A percentile compares a stretch with the other conserved stretches of the same genome.
Evolutionary conservation across 495 filamentous ascomycete species (phyloP).

Genomic region (Alectoria sarmentosa): DNA sequence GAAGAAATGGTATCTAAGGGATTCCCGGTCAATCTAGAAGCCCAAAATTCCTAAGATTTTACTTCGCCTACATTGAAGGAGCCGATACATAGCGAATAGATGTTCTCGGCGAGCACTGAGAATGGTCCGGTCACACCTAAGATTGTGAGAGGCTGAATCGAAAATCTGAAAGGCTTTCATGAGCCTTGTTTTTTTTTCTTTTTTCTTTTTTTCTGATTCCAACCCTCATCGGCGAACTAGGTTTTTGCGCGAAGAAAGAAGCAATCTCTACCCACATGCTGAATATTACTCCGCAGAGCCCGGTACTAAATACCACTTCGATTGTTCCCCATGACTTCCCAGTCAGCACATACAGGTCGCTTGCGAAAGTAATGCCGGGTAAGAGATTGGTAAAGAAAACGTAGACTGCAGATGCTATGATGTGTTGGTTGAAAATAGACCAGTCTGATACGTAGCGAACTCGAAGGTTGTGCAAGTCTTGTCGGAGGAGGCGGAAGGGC

Average conservation of each 20-base stretch:
- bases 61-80: constrained; percentile 45
- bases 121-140: constrained; percentile 69
- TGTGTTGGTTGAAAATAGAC: constrained; percentile 61
- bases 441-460: constrained; percentile 58
- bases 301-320: constrained; percentile 66
- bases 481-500: constrained; percentile 46
- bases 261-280: constrained; percentile 49
- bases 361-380: constrained; percentile 67
- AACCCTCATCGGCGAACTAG: neutral
- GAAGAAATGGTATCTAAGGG: constrained; percentile 53
- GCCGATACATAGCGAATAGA: constrained; percentile 52
- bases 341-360: constrained; percentile 60
- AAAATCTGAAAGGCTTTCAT: constrained; percentile 34
- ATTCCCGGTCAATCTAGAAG: neutral
- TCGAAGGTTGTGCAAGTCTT: constrained; percentile 51
- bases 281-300: constrained; percentile 60
- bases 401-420: constrained; percentile 65
- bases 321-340: constrained; percentile 63
- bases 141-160: constrained; percentile 64
- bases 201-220: no score
- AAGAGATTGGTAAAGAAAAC: constrained; percentile 72
- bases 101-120: constrained; percentile 64
- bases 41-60: neutral
- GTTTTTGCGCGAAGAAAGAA: neutral
- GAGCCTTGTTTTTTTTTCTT: neutral